Evolutionary conservation across 495 filamentous ascomycete genomes (phyloP).

Genomic region (Elaphomyces granulatus): DNA sequence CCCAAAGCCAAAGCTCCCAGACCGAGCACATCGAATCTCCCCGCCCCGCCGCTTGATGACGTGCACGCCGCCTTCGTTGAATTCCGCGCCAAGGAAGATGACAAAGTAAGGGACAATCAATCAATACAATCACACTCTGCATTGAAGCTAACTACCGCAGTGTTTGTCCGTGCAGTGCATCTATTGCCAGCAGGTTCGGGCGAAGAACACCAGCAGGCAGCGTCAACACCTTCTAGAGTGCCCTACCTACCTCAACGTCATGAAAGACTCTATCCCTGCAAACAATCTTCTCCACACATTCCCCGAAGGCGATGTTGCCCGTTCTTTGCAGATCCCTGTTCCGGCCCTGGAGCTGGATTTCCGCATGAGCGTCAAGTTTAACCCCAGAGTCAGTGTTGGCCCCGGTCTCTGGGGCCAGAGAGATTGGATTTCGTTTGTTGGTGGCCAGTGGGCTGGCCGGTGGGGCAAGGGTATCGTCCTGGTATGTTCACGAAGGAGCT

Average conservation of each 20-base stretch:
- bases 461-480: constrained; percentile 46
- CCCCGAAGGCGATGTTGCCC: constrained; percentile 38
- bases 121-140: too few relatives aligned
- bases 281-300: constrained; percentile 43
- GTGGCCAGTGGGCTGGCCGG: constrained; percentile 45
- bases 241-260: constrained; percentile 40
- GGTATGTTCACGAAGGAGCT: too few relatives aligned
- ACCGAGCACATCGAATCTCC: constrained; percentile 16
- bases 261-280: constrained; percentile 44
- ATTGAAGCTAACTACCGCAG: constrained; percentile 13
- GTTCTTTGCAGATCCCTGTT: constrained; percentile 38
- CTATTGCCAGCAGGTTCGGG: constrained; percentile 42
- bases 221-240: constrained; percentile 41
- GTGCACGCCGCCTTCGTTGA: constrained; percentile 42
- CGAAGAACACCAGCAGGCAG: constrained; percentile 43
- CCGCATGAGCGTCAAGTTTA: constrained; percentile 47
- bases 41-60: constrained; percentile 35
- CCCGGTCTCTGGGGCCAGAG: constrained; percentile 40
- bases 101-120: constrained; percentile 33
- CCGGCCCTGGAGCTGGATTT: constrained; percentile 45
- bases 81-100: constrained; percentile 43
- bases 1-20: constrained; percentile 31
- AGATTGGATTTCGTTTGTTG: constrained; percentile 43
- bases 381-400: constrained; percentile 39
- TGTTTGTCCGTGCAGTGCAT: constrained; percentile 45